A percentile compares a stretch with the other conserved stretches of the same genome.
Conservation (phyloP, 208 protist species). For the Trypanosoma cruzi region DNA sequence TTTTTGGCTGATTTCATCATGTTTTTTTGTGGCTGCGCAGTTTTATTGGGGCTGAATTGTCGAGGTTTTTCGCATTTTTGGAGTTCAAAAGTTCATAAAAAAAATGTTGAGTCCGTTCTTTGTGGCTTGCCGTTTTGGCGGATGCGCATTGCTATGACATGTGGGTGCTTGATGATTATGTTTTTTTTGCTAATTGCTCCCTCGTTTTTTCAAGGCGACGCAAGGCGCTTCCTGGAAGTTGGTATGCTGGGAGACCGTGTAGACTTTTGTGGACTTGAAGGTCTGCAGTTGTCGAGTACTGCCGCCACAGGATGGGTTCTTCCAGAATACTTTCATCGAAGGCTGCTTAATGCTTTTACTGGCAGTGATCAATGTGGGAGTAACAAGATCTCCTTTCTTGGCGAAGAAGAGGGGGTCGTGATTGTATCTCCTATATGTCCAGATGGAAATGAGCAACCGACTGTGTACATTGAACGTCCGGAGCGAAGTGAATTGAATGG, state of each 20-base stretch:
- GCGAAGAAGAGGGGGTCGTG: slow-evolving; percentile 34
- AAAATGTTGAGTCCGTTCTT: background rate
- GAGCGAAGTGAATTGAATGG: slow-evolving; percentile 49
- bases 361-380: slow-evolving; percentile 39
- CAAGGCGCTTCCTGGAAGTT: slow-evolving; percentile 31
- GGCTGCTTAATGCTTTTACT: slow-evolving; percentile 45
- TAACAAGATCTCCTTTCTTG: slow-evolving; percentile 39
- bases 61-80: background rate
- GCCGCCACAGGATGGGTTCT: slow-evolving; percentile 40
- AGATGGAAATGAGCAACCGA: slow-evolving; percentile 25
- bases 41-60: background rate
- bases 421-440: slow-evolving; percentile 42
- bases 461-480: slow-evolving; percentile 47
- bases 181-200: background rate
- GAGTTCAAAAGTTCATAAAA: background rate
- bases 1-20: background rate
- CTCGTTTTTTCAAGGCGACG: slow-evolving; percentile 3
- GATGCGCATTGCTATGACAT: background rate
- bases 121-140: background rate
- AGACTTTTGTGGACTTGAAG: slow-evolving; percentile 44
- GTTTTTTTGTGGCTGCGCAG: slow-evolving; percentile 10
- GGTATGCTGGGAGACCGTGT: slow-evolving; percentile 37
- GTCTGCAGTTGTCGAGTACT: slow-evolving; percentile 29
- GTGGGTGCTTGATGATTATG: slow-evolving; percentile 8
- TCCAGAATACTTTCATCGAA: slow-evolving; percentile 39